Percentiles rank a stretch among this genome's conserved stretches.
Evolutionary conservation across 192 early-diverging fungal species (phyloP).

Genomic region (Coemansia sp.): DNA sequence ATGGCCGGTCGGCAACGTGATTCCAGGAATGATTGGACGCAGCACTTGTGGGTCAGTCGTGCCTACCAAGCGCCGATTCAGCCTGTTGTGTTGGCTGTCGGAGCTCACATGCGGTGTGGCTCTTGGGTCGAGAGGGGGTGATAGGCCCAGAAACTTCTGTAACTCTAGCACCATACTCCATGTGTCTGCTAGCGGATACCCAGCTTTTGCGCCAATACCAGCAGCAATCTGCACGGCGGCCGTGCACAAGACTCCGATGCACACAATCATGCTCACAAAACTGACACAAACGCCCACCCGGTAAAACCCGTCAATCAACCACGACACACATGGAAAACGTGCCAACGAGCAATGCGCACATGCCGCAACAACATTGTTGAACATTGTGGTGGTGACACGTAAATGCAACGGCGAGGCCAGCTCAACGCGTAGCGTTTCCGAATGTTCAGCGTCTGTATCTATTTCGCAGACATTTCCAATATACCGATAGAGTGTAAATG

Average conservation of each 20-base stretch:
- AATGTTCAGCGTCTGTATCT: not conserved
- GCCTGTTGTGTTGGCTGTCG: not conserved
- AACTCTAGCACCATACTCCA: not conserved
- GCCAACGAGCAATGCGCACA: not conserved
- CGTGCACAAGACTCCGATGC: conserved; percentile 8
- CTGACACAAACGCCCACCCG: conserved; percentile 6
- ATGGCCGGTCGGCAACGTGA: conserved; percentile 40
- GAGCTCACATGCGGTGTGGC: not conserved
- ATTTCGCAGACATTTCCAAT: not conserved
- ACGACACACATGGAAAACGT: not conserved
- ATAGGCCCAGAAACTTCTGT: not conserved
- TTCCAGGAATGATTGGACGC: conserved; percentile 38
- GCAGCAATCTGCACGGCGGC: conserved; percentile 28
- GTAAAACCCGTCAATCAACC: conserved; percentile 21
- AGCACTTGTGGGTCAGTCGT: conserved; percentile 8
- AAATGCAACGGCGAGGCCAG: conserved; percentile 43
- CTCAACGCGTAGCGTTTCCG: conserved; percentile 4
- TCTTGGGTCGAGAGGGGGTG: not conserved
- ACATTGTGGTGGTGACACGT: conserved; percentile 13
- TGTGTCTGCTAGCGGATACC: not conserved
- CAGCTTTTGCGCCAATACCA: not conserved
- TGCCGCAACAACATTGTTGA: conserved; percentile 6
- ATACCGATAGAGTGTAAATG: not conserved
- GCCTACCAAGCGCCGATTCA: not conserved
- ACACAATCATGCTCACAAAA: conserved; percentile 20